Conservation (phyloP, 1,139 yeast genomes). For the Geotrichum bryndzae region DNA sequence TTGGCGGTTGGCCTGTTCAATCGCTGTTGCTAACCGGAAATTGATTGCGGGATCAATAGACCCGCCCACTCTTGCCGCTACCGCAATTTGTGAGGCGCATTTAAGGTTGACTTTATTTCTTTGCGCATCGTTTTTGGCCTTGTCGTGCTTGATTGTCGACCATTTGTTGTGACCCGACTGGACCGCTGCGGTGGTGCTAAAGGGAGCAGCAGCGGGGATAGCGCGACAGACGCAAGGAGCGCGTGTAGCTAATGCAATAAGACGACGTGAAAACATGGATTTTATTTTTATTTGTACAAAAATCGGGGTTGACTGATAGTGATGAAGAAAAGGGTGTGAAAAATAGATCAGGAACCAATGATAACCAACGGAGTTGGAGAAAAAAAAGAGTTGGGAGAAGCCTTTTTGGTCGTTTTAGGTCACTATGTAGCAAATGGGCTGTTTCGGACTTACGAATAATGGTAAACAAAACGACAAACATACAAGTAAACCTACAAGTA, state of each 20-base stretch:
- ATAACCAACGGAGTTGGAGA: no score
- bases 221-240: neutral
- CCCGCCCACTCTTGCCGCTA: slow-evolving; percentile 61
- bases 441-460: no score
- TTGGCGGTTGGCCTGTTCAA: slow-evolving; percentile 71
- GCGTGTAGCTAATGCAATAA: neutral
- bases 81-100: slow-evolving; percentile 64
- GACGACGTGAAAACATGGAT: neutral
- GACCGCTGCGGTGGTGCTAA: neutral
- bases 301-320: neutral
- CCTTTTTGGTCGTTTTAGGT: no score
- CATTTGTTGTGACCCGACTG: slow-evolving; percentile 82
- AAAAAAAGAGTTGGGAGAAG: no score
- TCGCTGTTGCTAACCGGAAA: slow-evolving; percentile 62
- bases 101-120: slow-evolving; percentile 65
- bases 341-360: neutral
- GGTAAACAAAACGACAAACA: no score
- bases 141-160: slow-evolving; percentile 91
- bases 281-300: neutral
- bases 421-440: no score
- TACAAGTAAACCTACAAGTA: no score
- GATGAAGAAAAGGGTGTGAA: neutral
- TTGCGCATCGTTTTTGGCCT: slow-evolving; percentile 84
- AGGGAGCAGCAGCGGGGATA: neutral
- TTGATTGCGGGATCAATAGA: slow-evolving; percentile 58